Percentiles rank a stretch among this genome's conserved stretches.
Evolutionary conservation across 768 basidiomycete genomes (phyloP).

Genomic region (Agaricus blazei): DNA sequence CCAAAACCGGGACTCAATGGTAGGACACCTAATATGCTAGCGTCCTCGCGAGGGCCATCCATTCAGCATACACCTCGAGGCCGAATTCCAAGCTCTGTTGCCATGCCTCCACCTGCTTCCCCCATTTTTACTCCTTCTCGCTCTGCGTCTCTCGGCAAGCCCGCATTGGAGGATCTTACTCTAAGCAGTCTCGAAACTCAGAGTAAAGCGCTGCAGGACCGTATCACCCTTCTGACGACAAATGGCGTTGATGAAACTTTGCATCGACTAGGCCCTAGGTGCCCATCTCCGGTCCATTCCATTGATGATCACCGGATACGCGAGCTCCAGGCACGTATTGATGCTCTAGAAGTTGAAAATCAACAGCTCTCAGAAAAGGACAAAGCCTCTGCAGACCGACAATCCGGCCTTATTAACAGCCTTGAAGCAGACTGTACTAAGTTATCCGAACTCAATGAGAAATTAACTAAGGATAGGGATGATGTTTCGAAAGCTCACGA

Average conservation of each 20-base stretch:
- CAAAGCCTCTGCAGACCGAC: constrained; percentile 27
- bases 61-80: constrained; percentile 56
- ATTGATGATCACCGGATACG: constrained; percentile 37
- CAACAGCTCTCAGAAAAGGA: constrained; percentile 35
- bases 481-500: constrained; percentile 6
- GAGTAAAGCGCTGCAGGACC: constrained; percentile 40
- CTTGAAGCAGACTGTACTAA: constrained; percentile 1
- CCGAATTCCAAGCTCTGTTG: constrained; percentile 64
- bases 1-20: constrained; percentile 48
- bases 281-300: constrained; percentile 27
- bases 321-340: constrained; percentile 44
- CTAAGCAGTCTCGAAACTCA: constrained; percentile 33
- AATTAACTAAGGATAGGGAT: constrained; percentile 7
- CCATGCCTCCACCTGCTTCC: constrained; percentile 79
- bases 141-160: constrained; percentile 23
- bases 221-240: constrained; percentile 39
- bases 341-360: constrained; percentile 69
- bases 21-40: constrained; percentile 27
- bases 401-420: neutral
- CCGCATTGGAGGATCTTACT: constrained; percentile 15
- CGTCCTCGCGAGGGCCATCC: constrained; percentile 29
- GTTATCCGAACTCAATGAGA: neutral
- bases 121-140: constrained; percentile 28
- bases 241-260: constrained; percentile 9
- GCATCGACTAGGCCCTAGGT: constrained; percentile 35